A percentile compares a stretch with the other conserved stretches of the same genome.
Conservation (phyloP, 1,284 basidiomycete genomes). For the Ganoderma leucocontextum region DNA sequence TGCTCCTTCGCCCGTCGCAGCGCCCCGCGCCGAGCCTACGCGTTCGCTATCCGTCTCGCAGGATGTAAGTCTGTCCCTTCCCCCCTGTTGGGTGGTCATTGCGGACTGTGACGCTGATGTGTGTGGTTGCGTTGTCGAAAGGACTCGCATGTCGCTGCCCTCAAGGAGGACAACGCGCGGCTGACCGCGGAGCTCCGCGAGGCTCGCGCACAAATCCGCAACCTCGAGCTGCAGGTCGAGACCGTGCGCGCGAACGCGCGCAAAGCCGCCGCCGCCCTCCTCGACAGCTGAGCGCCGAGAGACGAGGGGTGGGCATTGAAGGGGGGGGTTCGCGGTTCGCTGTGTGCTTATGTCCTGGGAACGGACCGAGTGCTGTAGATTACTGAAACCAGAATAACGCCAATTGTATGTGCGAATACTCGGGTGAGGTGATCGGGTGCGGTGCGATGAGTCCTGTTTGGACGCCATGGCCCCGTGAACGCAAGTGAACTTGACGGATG, state of each 20-base stretch:
- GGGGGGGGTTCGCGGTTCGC: background rate
- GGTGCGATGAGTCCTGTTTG: background rate
- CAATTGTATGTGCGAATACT: background rate
- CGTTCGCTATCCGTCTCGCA: slow-evolving; percentile 23
- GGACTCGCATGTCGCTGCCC: slow-evolving; percentile 36
- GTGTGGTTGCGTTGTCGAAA: slow-evolving; percentile 19
- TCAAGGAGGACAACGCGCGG: slow-evolving; percentile 67
- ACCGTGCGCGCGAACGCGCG: slow-evolving; percentile 74
- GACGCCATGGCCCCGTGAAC: background rate
- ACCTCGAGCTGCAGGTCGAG: slow-evolving; percentile 86
- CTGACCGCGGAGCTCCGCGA: slow-evolving; percentile 75
- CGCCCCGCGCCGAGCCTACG: slow-evolving; percentile 35
- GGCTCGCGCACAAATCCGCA: slow-evolving; percentile 69
- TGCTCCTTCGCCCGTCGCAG: slow-evolving; percentile 32
- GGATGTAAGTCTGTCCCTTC: slow-evolving; percentile 26
- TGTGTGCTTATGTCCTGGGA: background rate
- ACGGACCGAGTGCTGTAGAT: background rate
- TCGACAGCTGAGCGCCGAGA: slow-evolving; percentile 35
- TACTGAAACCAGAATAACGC: background rate
- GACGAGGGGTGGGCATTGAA: background rate
- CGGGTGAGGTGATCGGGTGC: background rate
- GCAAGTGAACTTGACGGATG: no score
- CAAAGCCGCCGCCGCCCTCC: slow-evolving; percentile 59
- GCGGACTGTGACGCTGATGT: background rate
- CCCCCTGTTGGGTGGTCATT: background rate